A percentile compares a stretch with the other conserved stretches of the same genome.
These are phyloP conservation scores for Mimosa bimucronata DNA, from an alignment of 306 rosid species.

Conservation along the genomic window DNA sequence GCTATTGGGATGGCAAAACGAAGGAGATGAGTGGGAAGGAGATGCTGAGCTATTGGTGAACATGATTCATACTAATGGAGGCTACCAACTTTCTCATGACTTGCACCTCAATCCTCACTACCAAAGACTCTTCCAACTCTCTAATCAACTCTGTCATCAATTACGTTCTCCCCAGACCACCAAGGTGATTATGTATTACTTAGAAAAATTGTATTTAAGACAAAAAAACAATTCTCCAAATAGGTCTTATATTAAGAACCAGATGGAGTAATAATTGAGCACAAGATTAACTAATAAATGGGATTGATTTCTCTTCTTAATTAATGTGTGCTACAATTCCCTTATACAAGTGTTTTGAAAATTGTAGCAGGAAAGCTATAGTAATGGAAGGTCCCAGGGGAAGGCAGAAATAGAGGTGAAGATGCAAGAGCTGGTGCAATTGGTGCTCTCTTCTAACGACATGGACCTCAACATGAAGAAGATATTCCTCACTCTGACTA, in stretches of 20 bases:
- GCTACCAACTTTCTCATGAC: slow-evolving; percentile 37
- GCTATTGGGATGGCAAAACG: slow-evolving; percentile 56
- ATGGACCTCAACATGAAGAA: neutral
- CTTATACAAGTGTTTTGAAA: neutral
- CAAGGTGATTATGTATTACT: slow-evolving; percentile 12
- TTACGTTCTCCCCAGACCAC: slow-evolving; percentile 44
- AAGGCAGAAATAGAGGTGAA: slow-evolving; percentile 45
- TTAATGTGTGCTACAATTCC: neutral
- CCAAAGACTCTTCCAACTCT: slow-evolving; percentile 40
- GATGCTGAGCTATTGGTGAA: slow-evolving; percentile 57
- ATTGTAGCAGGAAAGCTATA: slow-evolving; percentile 18
- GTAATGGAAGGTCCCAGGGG: slow-evolving; percentile 20
- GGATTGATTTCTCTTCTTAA: neutral
- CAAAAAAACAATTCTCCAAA: too few relatives aligned
- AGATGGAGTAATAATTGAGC: too few relatives aligned
- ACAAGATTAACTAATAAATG: too few relatives aligned
- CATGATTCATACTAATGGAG: slow-evolving; percentile 51
- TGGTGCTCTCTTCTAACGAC: neutral
- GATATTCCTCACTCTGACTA: neutral
- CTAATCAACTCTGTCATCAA: slow-evolving; percentile 50
- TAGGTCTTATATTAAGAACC: too few relatives aligned
- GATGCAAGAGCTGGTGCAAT: slow-evolving; percentile 55
- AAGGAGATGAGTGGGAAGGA: slow-evolving; percentile 31
- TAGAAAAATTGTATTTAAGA: too few relatives aligned
- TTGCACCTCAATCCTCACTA: slow-evolving; percentile 37